Evolutionary conservation across 1,139 yeast genomes (phyloP).

Genomic region (Nakaseomyces delphensis): DNA sequence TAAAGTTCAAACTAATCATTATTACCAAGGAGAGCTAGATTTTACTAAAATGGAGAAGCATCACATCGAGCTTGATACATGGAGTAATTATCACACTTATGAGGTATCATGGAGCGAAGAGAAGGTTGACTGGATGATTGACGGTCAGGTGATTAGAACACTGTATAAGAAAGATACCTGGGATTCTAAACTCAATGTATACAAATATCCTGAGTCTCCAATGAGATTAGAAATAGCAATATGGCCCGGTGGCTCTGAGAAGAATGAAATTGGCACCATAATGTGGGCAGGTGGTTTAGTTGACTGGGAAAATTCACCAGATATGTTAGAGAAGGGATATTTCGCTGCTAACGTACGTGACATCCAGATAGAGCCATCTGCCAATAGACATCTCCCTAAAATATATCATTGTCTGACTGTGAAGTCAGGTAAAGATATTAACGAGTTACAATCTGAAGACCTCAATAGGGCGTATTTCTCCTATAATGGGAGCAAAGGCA

Average conservation of each 20-base stretch:
- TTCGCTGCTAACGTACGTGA: slow-evolving; percentile 22
- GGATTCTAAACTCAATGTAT: slow-evolving; percentile 22
- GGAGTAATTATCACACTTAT: slow-evolving; percentile 63
- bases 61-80: slow-evolving; percentile 42
- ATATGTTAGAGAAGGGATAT: slow-evolving; percentile 27
- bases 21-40: slow-evolving; percentile 63
- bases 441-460: slow-evolving; percentile 2
- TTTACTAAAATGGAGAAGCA: slow-evolving; percentile 44
- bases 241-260: slow-evolving; percentile 84
- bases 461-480: background rate
- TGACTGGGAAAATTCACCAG: slow-evolving; percentile 49
- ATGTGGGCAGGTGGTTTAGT: slow-evolving; percentile 92
- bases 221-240: slow-evolving; percentile 74
- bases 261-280: slow-evolving; percentile 64
- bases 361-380: slow-evolving; percentile 20
- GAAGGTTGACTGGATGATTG: slow-evolving; percentile 60
- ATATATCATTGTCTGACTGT: slow-evolving; percentile 10
- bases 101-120: slow-evolving; percentile 80
- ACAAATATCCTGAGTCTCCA: slow-evolving; percentile 84
- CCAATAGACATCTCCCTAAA: slow-evolving; percentile 13
- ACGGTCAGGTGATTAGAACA: slow-evolving; percentile 60
- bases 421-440: slow-evolving; percentile 6
- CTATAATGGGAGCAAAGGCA: slow-evolving; percentile 2
- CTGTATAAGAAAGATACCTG: slow-evolving; percentile 59
- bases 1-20: slow-evolving; percentile 68